Base-by-base conservation (phyloP, 148 eudicot genomes). In the Cornus florida region DNA sequence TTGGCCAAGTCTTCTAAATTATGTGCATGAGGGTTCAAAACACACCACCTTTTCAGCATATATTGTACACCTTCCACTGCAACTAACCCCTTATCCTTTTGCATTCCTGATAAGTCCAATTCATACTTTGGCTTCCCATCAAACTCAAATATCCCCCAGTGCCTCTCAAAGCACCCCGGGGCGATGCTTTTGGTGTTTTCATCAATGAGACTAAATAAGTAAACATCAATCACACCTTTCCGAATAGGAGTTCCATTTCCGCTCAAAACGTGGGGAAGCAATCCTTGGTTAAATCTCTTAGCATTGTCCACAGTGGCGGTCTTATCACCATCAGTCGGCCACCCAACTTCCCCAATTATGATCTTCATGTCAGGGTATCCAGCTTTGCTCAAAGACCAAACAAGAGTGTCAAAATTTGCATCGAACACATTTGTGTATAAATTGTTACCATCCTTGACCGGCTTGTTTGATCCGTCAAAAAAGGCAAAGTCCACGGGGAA, bases 251-350 rank as follows among this genome's bases (percentile, higher is more conserved):
- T 97, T 2, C 99, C 99, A 14, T 84, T 78, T 0, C 89, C 90
- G 53, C 89, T 89, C 78, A 90, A 7, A 5, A 79, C 88, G 76
- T 97, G 99, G 6, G 83, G 82, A 7, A 97, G 67, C 41, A 97
- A 60, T 24, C 98, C 99, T 70, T 92, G 94, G 38, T 97, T 97
- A 53, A 97, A 97, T 75, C 93, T 86, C 81, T 86, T 84, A 5
- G 99, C 99, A 68, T 86, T 91, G 22, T 86, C 82, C 3, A 78
- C 59, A 75, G 91, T 97, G 2, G 99, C 99, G 32, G 82, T 70
- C 70, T 84, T 86, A 67, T 97, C 88, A 0, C 99, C 99, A 56
- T 97, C 98, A 2, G 99, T 97, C 0, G 99, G 99, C 99, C 99
- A 97, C n/a, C 99, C 99, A 2, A 97, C 94, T 82, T 97, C 99